phyloP scores from a whole-genome alignment of 2,329 filamentous ascomycete genomes.

The Orbilia javanica region DNA sequence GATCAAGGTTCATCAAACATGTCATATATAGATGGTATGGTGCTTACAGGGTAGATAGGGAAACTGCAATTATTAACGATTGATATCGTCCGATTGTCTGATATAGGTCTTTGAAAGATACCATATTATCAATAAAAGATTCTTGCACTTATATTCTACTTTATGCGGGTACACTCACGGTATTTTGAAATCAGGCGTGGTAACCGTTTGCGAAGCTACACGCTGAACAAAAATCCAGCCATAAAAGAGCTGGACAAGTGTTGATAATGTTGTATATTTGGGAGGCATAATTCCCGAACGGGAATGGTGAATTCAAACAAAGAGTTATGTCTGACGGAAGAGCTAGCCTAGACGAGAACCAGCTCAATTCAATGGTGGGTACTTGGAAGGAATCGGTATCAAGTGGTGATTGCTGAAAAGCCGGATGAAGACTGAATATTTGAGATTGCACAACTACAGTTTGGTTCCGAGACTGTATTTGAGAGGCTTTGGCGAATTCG shows the following conservation, averaged over 20 bases:
- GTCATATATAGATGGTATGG: not conserved
- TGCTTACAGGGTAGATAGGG: conserved; percentile 78
- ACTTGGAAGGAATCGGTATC: not conserved
- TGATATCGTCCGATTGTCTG: conserved; percentile 71
- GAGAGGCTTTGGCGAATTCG: too few relatives aligned
- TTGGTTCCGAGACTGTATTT: not conserved
- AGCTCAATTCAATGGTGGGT: not conserved
- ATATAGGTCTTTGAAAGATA: conserved; percentile 23
- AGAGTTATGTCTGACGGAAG: too few relatives aligned
- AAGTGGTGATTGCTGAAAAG: not conserved
- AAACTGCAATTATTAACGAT: conserved; percentile 79
- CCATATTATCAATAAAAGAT: not conserved
- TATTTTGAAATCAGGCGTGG: conserved; percentile 43
- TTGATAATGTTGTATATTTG: conserved; percentile 54
- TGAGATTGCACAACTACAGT: too few relatives aligned
- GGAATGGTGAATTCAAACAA: too few relatives aligned
- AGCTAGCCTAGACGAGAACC: too few relatives aligned
- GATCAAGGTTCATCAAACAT: not conserved
- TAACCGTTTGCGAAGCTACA: conserved; percentile 26
- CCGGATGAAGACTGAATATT: not conserved
- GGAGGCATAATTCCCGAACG: not conserved
- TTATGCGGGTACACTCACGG: conserved; percentile 26
- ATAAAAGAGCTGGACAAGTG: conserved; percentile 31
- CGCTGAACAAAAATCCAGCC: conserved; percentile 27
- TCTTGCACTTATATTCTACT: not conserved